A percentile compares a stretch with the other conserved stretches of the same genome.
Evolutionary conservation across 495 filamentous ascomycete species (phyloP).

Genomic region (Penicillium fimorum): DNA sequence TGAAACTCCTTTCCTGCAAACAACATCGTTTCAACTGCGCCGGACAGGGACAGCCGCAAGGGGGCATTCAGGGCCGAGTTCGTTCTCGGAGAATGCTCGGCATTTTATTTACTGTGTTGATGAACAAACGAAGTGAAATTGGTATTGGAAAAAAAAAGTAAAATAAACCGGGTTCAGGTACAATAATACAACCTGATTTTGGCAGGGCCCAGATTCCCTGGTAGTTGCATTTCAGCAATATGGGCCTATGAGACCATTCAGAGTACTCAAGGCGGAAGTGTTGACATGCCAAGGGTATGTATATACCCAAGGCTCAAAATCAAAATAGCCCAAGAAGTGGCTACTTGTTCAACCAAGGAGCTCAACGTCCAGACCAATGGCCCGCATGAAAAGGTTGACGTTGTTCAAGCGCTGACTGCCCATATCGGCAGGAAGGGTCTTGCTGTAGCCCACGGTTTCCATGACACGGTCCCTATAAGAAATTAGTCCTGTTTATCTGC

Average conservation of each 20-base stretch:
- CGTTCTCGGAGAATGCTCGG: slow-evolving; percentile 3
- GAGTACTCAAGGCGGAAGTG: neutral
- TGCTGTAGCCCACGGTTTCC: slow-evolving; percentile 86
- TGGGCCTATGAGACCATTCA: neutral
- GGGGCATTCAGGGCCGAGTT: slow-evolving; percentile 5
- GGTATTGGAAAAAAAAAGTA: slow-evolving; percentile 13
- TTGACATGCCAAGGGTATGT: neutral
- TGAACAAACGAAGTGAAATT: slow-evolving; percentile 6
- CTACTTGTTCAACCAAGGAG: slow-evolving; percentile 62
- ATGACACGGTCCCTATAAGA: slow-evolving; percentile 78
- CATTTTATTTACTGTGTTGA: neutral
- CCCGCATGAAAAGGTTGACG: slow-evolving; percentile 97
- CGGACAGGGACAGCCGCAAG: neutral
- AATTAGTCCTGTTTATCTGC: slow-evolving; percentile 7
- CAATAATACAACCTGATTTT: slow-evolving; percentile 1
- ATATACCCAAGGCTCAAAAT: neutral
- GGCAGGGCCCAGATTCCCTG: slow-evolving; percentile 3
- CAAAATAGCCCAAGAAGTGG: neutral
- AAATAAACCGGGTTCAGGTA: slow-evolving; percentile 3
- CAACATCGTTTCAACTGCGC: neutral
- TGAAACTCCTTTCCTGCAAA: neutral
- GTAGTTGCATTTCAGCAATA: slow-evolving; percentile 8
- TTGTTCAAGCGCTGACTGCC: slow-evolving; percentile 76
- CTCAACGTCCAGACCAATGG: slow-evolving; percentile 95
- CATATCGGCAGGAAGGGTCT: slow-evolving; percentile 84